A percentile compares a stretch with the other conserved stretches of the same genome.
These are phyloP conservation scores for Cubamyces sp. DNA, from an alignment of 768 basidiomycete genomes.

Conservation along the genomic window DNA sequence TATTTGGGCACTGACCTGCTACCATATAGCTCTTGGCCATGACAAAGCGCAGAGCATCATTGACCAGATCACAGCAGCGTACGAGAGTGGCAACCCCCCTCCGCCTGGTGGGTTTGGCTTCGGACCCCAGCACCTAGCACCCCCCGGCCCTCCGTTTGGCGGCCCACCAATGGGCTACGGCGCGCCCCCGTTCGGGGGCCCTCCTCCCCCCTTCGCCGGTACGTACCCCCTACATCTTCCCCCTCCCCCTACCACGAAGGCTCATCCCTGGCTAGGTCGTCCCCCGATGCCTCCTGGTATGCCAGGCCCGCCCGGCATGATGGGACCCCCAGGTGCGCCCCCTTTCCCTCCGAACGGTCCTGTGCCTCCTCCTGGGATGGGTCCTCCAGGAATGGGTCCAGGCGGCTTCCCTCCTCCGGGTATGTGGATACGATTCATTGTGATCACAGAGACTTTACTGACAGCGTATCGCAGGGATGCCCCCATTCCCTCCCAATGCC, in stretches of 20 bases:
- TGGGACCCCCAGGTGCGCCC: slow-evolving; percentile 62
- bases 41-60: slow-evolving; percentile 99
- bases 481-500: slow-evolving; percentile 45
- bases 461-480: slow-evolving; percentile 38
- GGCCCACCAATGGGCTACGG: slow-evolving; percentile 54
- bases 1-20: slow-evolving; percentile 21
- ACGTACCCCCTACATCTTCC: slow-evolving; percentile 13
- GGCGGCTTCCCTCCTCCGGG: slow-evolving; percentile 32
- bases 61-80: slow-evolving; percentile 95
- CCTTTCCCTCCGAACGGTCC: slow-evolving; percentile 73
- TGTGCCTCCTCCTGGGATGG: slow-evolving; percentile 46
- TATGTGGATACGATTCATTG: not conserved
- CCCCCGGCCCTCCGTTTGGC: slow-evolving; percentile 47
- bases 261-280: slow-evolving; percentile 45
- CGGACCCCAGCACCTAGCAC: slow-evolving; percentile 75
- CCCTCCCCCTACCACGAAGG: not conserved
- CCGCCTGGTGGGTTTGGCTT: slow-evolving; percentile 89
- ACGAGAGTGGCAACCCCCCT: slow-evolving; percentile 84
- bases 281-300: slow-evolving; percentile 75
- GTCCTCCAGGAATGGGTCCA: slow-evolving; percentile 39
- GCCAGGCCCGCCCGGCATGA: slow-evolving; percentile 48
- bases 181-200: slow-evolving; percentile 58
- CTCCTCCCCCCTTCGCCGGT: slow-evolving; percentile 40
- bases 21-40: slow-evolving; percentile 72
- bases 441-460: not conserved